phyloP scores from a whole-genome alignment of 2,329 filamentous ascomycete genomes.

The Volutella citrinella region DNA sequence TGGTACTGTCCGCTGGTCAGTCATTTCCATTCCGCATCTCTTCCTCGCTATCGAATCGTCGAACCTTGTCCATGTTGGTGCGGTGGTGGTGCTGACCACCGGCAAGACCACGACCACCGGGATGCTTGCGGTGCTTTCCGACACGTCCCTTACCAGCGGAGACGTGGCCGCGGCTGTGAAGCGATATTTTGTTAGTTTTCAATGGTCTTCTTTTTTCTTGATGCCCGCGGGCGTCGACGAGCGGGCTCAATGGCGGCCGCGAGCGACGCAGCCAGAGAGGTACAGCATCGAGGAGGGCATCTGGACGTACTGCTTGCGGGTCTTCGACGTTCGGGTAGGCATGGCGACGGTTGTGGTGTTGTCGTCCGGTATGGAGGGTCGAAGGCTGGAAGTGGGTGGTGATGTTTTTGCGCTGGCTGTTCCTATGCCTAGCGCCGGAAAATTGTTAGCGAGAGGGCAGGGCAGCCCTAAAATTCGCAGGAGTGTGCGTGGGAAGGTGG shows the following conservation, averaged over 20 bases:
- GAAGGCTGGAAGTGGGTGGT: constrained; percentile 34
- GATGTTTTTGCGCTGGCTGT: constrained; percentile 36
- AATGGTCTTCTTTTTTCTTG: constrained; percentile 8
- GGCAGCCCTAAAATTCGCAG: constrained; percentile 35
- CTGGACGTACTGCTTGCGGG: constrained; percentile 70
- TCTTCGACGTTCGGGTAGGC: constrained; percentile 74
- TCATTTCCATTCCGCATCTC: constrained; percentile 12
- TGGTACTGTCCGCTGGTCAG: constrained; percentile 65
- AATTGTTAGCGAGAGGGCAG: constrained; percentile 41
- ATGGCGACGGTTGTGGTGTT: constrained; percentile 53
- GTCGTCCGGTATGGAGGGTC: constrained; percentile 38
- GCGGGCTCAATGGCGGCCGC: constrained; percentile 13
- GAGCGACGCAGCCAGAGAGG: constrained; percentile 18
- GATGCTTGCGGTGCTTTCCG: constrained; percentile 97
- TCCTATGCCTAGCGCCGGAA: constrained; percentile 28
- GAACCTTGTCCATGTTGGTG: constrained; percentile 68
- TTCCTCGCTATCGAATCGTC: constrained; percentile 50
- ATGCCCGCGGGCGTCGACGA: constrained; percentile 15
- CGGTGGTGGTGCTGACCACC: constrained; percentile 93
- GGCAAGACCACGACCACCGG: constrained; percentile 80
- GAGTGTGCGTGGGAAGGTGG: constrained; percentile 5
- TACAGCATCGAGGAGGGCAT: constrained; percentile 15
- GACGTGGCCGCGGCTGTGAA: constrained; percentile 86
- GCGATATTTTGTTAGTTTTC: constrained; percentile 26
- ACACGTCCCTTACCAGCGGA: constrained; percentile 97